phyloP scores from a whole-genome alignment of 257 asterid species.

The Nicotiana sylvestris region DNA sequence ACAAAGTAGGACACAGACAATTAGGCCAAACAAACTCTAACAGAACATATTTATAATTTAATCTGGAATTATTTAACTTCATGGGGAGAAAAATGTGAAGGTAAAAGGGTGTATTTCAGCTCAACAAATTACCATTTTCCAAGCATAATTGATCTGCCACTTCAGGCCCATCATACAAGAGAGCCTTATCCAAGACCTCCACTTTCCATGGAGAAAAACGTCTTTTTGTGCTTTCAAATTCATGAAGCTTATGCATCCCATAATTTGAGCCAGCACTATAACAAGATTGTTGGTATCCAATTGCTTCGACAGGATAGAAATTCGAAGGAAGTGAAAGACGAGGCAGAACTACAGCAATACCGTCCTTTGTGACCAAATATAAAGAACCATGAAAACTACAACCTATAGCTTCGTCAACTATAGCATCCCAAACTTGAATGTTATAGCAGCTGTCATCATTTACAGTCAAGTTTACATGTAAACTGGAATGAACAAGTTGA shows the following conservation, averaged over 20 bases:
- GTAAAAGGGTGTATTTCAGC: not conserved
- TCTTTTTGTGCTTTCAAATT: conserved; percentile 32
- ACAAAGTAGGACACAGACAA: not conserved
- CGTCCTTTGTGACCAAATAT: conserved; percentile 69
- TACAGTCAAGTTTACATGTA: conserved; percentile 40
- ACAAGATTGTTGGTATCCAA: conserved; percentile 56
- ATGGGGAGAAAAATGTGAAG: not conserved
- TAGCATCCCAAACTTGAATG: conserved; percentile 51
- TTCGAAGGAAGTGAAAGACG: conserved; percentile 57
- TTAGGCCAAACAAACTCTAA: not conserved
- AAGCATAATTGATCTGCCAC: conserved; percentile 79
- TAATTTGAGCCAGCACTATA: conserved; percentile 24
- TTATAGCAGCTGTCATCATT: conserved; percentile 46
- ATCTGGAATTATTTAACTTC: not conserved
- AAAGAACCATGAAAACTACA: conserved; percentile 70
- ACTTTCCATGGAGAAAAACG: conserved; percentile 77
- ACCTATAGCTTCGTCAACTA: conserved; percentile 62
- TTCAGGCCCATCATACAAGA: conserved; percentile 72
- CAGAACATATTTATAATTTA: not conserved
- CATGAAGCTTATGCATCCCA: conserved; percentile 40
- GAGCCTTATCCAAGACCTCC: conserved; percentile 85
- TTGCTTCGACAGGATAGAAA: conserved; percentile 68
- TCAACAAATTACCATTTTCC: conserved; percentile 61
- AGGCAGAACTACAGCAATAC: conserved; percentile 89
- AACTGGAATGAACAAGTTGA: conserved; percentile 59